These are phyloP conservation scores for Curvularia hawaiiensis DNA, from an alignment of 2,329 filamentous ascomycete genomes.

Conservation along the genomic window DNA sequence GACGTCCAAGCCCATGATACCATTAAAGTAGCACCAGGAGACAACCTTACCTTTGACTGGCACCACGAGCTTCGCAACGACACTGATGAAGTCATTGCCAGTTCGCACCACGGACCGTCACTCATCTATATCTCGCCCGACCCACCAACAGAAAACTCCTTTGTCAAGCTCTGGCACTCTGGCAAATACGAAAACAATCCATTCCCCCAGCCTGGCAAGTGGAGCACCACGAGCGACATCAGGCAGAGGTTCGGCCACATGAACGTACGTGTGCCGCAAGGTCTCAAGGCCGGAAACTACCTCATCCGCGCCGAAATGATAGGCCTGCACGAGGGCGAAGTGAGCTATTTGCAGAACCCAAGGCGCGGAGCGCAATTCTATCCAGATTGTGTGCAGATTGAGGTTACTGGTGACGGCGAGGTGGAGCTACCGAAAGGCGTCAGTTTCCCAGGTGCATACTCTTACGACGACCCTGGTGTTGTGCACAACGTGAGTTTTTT, in stretches of 20 bases:
- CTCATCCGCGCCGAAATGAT: conserved; percentile 52
- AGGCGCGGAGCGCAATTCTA: conserved; percentile 49
- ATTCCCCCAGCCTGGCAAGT: conserved; percentile 44
- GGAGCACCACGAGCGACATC: conserved; percentile 37
- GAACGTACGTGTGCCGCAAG: conserved; percentile 41
- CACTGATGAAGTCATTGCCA: conserved; percentile 42
- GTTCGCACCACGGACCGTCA: conserved; percentile 40
- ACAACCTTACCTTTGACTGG: conserved; percentile 49
- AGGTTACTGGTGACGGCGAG: conserved; percentile 41
- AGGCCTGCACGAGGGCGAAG: conserved; percentile 49
- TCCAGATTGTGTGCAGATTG: conserved; percentile 50
- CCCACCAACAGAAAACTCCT: conserved; percentile 45
- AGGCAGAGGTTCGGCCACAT: conserved; percentile 31
- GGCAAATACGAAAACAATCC: conserved; percentile 42
- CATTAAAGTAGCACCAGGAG: conserved; percentile 44
- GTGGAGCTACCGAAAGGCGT: conserved; percentile 46
- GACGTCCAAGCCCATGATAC: conserved; percentile 45
- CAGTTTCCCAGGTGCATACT: conserved; percentile 52
- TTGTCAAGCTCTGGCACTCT: conserved; percentile 50
- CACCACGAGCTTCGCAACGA: conserved; percentile 46
- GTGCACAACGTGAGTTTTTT: conserved; percentile 41
- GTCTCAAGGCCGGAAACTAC: conserved; percentile 48
- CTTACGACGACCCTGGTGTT: conserved; percentile 43
- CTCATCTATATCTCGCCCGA: conserved; percentile 51
- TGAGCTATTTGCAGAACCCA: conserved; percentile 35